phyloP scores from a whole-genome alignment of 2,329 filamentous ascomycete genomes.

The Aspergillus jensenii region DNA sequence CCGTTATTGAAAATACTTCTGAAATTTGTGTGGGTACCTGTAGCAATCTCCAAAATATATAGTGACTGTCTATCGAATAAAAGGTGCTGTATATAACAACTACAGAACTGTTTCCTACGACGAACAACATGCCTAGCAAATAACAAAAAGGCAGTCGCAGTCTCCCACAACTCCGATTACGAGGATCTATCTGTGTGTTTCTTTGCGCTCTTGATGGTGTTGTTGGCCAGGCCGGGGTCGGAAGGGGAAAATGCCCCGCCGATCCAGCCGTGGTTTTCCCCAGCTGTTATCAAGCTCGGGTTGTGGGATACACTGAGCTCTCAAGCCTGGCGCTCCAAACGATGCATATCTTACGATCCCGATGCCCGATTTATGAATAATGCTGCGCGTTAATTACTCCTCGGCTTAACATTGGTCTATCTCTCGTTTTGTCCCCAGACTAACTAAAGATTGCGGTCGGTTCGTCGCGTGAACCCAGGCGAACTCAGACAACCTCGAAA shows the following conservation, averaged over 20 bases:
- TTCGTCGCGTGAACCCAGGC: constrained; percentile 7
- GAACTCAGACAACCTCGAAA: constrained; percentile 9
- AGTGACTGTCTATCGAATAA: no score
- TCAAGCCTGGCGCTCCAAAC: neutral
- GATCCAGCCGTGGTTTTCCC: constrained; percentile 14
- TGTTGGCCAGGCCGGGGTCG: neutral
- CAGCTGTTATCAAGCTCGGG: neutral
- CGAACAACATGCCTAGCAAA: no score
- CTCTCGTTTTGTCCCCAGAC: constrained; percentile 8
- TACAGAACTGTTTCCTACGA: no score
- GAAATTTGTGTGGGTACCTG: no score
- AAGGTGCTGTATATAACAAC: no score
- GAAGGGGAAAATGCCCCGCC: constrained; percentile 14
- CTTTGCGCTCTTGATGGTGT: neutral
- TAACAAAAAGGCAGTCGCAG: no score
- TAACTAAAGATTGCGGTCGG: neutral
- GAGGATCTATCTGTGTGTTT: neutral
- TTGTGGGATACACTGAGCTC: neutral
- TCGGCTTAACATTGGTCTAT: neutral
- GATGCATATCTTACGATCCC: neutral
- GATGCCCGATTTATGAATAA: neutral
- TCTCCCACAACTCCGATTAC: neutral
- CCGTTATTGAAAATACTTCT: no score
- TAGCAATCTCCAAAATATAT: no score
- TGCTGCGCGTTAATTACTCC: neutral